Evolutionary conservation across 1,284 basidiomycete genomes (phyloP), one percentile per base, ranked within the genome.

Genomic region (Papiliotrema flavescens): DNA sequence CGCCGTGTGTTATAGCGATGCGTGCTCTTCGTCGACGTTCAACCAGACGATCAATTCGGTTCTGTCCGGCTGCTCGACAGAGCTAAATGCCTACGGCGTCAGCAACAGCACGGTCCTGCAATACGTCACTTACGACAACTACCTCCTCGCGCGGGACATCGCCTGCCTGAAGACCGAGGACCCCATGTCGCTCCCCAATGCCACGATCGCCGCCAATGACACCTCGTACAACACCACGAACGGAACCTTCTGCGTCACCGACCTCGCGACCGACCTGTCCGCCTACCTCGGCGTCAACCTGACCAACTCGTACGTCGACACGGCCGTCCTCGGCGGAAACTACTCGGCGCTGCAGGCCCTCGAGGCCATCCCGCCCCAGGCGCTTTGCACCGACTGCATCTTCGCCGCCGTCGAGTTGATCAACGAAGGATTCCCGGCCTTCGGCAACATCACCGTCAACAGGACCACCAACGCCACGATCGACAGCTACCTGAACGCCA

Each of bases 301-400:
- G 9, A 73, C 73, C 41, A 54, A 64, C 39, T 40, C 50, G 8
- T 68, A 65, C 54, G 41, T 77, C 53, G 55, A 60, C 44, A 59
- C 61, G 15, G 39, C 65, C 17, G 51, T 61, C 40, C 50, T 69
- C 9, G 69, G 67, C 23, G 63, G 55, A 14, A 70, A 74, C 58
- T n/a, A 54, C n/a, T 63, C 69, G 11, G 67, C 63, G 3, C 35
- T 63, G 15, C 45, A 60, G 15, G 41, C 51, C 26, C 37, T 69
- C 20, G 23, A 57, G 43, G 53, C 44, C 8, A 61, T 70, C 54
- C 65, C 67, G 19, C 53, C 57, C 28, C 59, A 55, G 23, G 59
- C 60, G 9, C 54, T 72, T 13, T 77, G 75, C 68, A 60, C 59
- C 49, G 73, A 76, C 55, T 77, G 75, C 57, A 61, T 75, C 55